These are phyloP conservation scores for Laburnicola sp. DNA, from an alignment of 2,329 filamentous ascomycete species.

Conservation along the genomic window DNA sequence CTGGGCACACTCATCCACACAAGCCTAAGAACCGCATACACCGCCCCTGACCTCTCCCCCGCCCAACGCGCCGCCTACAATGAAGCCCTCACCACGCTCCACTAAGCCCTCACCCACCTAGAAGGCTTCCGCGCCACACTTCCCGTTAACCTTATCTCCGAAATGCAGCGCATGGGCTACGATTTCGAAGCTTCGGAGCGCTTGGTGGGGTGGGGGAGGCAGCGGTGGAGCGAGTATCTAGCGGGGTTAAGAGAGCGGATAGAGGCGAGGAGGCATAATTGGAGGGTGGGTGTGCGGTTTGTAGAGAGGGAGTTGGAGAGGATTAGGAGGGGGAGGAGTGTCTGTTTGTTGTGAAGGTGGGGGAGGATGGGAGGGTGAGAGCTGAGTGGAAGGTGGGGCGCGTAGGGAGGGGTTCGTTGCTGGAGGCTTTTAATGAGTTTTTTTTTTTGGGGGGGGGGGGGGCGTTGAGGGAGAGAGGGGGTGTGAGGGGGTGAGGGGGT, in stretches of 20 bases:
- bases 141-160: not conserved
- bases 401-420: too few species aligned
- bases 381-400: too few species aligned
- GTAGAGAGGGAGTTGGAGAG: not conserved
- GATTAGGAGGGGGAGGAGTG: not conserved
- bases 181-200: not conserved
- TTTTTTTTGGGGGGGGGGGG: too few species aligned
- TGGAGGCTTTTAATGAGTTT: too few species aligned
- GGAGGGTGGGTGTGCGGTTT: not conserved
- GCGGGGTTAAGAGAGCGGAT: not conserved
- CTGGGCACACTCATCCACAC: not conserved
- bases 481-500: too few species aligned
- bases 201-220: not conserved
- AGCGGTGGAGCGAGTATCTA: not conserved
- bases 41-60: constrained; percentile 1
- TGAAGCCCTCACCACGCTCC: not conserved
- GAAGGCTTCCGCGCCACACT: not conserved
- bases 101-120: too few species aligned
- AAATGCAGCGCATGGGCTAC: not conserved
- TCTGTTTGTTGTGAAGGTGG: not conserved
- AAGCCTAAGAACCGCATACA: not conserved
- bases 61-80: not conserved
- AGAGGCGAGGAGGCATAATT: not conserved
- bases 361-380: not conserved
- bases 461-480: too few species aligned